Evolutionary conservation across 2,329 filamentous ascomycete genomes (phyloP).

Genomic region (Aspergillus cejpii): DNA sequence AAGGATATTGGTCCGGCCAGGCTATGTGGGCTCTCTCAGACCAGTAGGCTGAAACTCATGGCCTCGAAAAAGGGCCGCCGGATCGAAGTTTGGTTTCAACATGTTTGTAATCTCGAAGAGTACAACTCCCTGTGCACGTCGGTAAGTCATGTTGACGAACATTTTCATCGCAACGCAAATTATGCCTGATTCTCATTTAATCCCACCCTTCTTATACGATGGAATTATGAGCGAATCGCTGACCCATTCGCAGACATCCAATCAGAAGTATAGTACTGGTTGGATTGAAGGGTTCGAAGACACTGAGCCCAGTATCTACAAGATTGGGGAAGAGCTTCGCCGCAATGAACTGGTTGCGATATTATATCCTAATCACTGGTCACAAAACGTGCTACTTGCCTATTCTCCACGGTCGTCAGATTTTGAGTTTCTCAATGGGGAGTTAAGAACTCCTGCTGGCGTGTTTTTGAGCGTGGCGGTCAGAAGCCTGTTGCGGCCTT

Average conservation of each 20-base stretch:
- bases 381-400: slow-evolving; percentile 22
- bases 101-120: slow-evolving; percentile 26
- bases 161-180: neutral
- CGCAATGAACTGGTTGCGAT: slow-evolving; percentile 26
- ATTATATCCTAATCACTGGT: slow-evolving; percentile 15
- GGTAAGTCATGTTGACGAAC: slow-evolving; percentile 18
- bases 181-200: neutral
- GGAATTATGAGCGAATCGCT: neutral
- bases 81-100: slow-evolving; percentile 30
- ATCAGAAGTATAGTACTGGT: slow-evolving; percentile 21
- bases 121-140: slow-evolving; percentile 23
- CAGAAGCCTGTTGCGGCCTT: slow-evolving; percentile 13
- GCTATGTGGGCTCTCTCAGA: slow-evolving; percentile 22
- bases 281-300: slow-evolving; percentile 34
- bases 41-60: slow-evolving; percentile 15
- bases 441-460: neutral
- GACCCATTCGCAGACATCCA: slow-evolving; percentile 2
- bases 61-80: slow-evolving; percentile 10
- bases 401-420: slow-evolving; percentile 23
- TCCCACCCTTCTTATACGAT: neutral
- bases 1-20: slow-evolving; percentile 26
- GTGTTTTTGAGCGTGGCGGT: slow-evolving; percentile 20
- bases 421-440: slow-evolving; percentile 23
- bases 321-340: slow-evolving; percentile 24
- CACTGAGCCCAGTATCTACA: slow-evolving; percentile 22